Percentiles rank a stretch among this genome's conserved stretches.
Conservation (phyloP, 352 stramenopile species). For the Globisporangium recalcitrans region DNA sequence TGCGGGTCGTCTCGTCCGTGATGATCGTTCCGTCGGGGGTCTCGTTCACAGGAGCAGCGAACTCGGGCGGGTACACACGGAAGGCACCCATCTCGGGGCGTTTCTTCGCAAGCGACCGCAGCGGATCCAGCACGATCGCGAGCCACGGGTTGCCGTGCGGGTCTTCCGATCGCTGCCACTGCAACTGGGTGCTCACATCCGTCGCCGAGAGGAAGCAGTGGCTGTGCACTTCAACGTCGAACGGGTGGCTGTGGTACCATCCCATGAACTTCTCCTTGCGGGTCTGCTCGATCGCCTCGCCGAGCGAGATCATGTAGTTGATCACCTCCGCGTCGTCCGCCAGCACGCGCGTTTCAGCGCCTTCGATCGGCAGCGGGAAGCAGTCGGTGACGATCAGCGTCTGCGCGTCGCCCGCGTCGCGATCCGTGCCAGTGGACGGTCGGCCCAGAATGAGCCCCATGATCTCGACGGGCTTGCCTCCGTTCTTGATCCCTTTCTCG, state of each 20-base stretch:
- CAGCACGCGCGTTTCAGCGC: constrained; percentile 93
- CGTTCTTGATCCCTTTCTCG: constrained; percentile 95
- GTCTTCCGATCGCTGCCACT: constrained; percentile 98
- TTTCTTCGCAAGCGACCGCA: constrained; percentile 92
- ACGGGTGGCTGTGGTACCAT: constrained; percentile 99
- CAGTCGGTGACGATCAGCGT: constrained; percentile 97
- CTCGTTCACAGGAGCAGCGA: constrained; percentile 89
- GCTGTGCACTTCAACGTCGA: constrained; percentile 94
- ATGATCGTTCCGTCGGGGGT: constrained; percentile 95
- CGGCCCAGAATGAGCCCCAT: constrained; percentile 98
- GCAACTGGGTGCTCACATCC: constrained; percentile 96
- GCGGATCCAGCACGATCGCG: constrained; percentile 97
- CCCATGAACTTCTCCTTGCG: constrained; percentile 98
- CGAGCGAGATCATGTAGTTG: constrained; percentile 99
- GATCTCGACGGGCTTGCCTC: constrained; percentile 96
- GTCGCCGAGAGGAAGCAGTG: constrained; percentile 98
- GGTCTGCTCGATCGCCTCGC: constrained; percentile 92
- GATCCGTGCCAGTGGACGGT: constrained; percentile 75
- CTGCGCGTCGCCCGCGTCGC: constrained; percentile 84
- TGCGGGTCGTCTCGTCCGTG: constrained; percentile 85
- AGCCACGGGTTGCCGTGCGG: constrained; percentile 94
- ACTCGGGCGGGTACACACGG: constrained; percentile 96
- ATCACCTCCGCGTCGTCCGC: constrained; percentile 97
- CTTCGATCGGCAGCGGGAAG: constrained; percentile 97
- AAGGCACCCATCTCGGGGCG: constrained; percentile 96